Conservation (phyloP, 2,329 filamentous ascomycete genomes). For the Pestalotiopsis fici region DNA sequence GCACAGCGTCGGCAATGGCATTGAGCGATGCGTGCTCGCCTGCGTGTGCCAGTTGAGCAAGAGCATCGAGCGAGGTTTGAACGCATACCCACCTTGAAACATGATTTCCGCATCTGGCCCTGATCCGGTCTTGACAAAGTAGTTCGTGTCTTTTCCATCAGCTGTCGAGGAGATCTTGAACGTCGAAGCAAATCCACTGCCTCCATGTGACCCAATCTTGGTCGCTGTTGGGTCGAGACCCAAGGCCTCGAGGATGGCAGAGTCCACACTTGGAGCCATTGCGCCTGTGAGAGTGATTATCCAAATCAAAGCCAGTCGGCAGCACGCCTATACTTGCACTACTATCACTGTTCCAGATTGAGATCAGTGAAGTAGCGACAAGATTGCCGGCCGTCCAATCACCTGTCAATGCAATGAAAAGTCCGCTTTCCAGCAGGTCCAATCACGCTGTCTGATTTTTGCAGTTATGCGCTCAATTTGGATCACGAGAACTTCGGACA, state of each 20-base stretch:
- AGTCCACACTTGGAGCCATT: slow-evolving; percentile 56
- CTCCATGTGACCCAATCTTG: slow-evolving; percentile 61
- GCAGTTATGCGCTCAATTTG: too few relatives aligned
- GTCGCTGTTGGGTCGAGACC: slow-evolving; percentile 55
- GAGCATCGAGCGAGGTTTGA: neutral
- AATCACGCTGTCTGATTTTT: too few relatives aligned
- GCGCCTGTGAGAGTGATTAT: neutral
- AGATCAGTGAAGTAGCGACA: too few relatives aligned
- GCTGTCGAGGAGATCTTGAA: slow-evolving; percentile 53
- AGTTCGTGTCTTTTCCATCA: slow-evolving; percentile 54
- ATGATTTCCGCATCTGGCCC: slow-evolving; percentile 63
- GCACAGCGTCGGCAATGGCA: slow-evolving; percentile 72
- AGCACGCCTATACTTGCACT: too few relatives aligned
- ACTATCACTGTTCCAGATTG: too few relatives aligned
- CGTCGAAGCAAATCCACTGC: slow-evolving; percentile 69
- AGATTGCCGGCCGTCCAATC: too few relatives aligned
- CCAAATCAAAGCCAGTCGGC: too few relatives aligned
- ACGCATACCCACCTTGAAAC: slow-evolving; percentile 60
- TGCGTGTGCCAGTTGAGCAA: too few relatives aligned
- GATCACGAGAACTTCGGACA: neutral
- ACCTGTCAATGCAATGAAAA: too few relatives aligned
- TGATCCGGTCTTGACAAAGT: slow-evolving; percentile 72
- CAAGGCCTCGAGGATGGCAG: slow-evolving; percentile 63
- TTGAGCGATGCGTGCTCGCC: slow-evolving; percentile 85
- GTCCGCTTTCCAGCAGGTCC: too few relatives aligned